These are phyloP conservation scores for Neurospora sp. DNA, from an alignment of 495 filamentous ascomycete species.

Conservation along the genomic window DNA sequence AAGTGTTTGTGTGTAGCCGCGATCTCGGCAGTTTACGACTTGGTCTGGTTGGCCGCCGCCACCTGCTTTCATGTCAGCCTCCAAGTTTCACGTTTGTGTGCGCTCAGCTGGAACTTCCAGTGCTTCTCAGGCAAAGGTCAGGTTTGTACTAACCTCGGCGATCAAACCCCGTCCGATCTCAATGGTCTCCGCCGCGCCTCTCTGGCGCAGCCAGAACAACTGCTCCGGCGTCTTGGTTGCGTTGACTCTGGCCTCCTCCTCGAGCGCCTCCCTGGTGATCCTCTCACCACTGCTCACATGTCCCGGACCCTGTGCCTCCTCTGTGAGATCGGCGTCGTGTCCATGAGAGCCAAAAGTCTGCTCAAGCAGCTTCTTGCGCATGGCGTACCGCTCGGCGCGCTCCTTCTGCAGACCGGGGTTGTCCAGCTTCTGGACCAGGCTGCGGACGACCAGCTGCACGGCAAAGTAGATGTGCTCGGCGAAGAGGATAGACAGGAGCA, in stretches of 20 bases:
- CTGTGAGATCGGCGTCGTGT: slow-evolving; percentile 14
- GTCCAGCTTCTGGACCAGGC: slow-evolving; percentile 68
- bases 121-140: background rate
- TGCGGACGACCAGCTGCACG: slow-evolving; percentile 56
- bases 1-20: background rate
- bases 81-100: background rate
- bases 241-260: slow-evolving; percentile 58
- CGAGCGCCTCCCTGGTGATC: slow-evolving; percentile 36
- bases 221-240: slow-evolving; percentile 46
- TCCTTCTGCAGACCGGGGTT: slow-evolving; percentile 76
- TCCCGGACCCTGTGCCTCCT: slow-evolving; percentile 15
- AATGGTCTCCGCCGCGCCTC: slow-evolving; percentile 28
- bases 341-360: slow-evolving; percentile 31
- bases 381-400: slow-evolving; percentile 57
- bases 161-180: slow-evolving; percentile 24
- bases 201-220: slow-evolving; percentile 34
- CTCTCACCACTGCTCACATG: slow-evolving; percentile 30
- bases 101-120: background rate
- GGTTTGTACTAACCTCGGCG: slow-evolving; percentile 6
- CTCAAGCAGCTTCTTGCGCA: slow-evolving; percentile 64
- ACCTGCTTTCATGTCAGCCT: background rate
- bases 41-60: slow-evolving; percentile 11
- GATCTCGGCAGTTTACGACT: background rate
- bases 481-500: slow-evolving; percentile 76
- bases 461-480: slow-evolving; percentile 79